Evolutionary conservation across 257 asterid genomes (phyloP).

Genomic region (Sherardia arvensis): DNA sequence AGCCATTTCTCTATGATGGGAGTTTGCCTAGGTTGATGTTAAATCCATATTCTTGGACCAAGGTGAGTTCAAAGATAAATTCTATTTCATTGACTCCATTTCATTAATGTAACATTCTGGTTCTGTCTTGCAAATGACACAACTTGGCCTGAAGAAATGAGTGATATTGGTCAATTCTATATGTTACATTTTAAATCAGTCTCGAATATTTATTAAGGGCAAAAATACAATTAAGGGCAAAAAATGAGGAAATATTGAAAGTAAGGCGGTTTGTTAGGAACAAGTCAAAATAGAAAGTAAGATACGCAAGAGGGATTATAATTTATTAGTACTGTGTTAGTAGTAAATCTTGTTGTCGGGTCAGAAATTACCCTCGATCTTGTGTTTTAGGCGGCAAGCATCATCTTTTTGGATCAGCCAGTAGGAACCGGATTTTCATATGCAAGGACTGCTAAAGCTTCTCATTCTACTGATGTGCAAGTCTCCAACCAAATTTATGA

Average conservation of each 20-base stretch:
- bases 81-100: too few relatives aligned
- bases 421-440: constrained; percentile 28
- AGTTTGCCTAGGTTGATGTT: constrained; percentile 17
- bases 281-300: too few relatives aligned
- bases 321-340: not conserved
- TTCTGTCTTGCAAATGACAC: too few relatives aligned
- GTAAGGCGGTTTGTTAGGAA: too few relatives aligned
- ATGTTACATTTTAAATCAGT: too few relatives aligned
- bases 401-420: constrained; percentile 21
- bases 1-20: constrained; percentile 13
- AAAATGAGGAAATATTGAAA: too few relatives aligned
- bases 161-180: too few relatives aligned
- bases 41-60: constrained; percentile 23
- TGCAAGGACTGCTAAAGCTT: constrained; percentile 17
- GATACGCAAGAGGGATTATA: too few relatives aligned
- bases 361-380: not conserved
- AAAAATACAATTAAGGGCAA: too few relatives aligned
- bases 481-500: constrained; percentile 13
- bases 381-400: constrained; percentile 14
- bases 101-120: too few relatives aligned
- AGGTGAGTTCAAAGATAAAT: constrained; percentile 20
- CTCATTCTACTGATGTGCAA: constrained; percentile 6
- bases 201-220: too few relatives aligned
- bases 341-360: not conserved
- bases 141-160: too few relatives aligned